Percentiles rank a stretch among this genome's conserved stretches.
Conservation (phyloP, 805 yeast genomes). For the Wickerhamomyces mucosus region DNA sequence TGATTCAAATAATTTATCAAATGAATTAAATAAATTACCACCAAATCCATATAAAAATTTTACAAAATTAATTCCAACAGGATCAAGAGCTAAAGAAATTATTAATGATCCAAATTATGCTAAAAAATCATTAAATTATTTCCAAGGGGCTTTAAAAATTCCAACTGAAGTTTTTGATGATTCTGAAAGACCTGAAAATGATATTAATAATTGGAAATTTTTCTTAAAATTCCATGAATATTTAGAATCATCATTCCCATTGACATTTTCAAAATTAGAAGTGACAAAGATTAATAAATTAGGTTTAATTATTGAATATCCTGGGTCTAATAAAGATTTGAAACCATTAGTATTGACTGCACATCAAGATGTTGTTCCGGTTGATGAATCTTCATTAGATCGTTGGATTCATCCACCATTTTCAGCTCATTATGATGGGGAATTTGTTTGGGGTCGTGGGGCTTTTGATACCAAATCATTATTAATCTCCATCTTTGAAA, state of each 20-base stretch:
- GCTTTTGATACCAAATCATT: conserved; percentile 63
- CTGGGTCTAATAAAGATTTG: conserved; percentile 40
- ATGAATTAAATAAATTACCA: too few relatives aligned
- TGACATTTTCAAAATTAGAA: conserved; percentile 34
- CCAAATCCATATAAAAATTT: neutral
- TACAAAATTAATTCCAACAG: neutral
- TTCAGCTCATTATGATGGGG: conserved; percentile 56
- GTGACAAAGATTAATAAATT: conserved; percentile 50
- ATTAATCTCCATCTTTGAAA: conserved; percentile 53
- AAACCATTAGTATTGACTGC: conserved; percentile 67
- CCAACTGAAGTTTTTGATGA: conserved; percentile 59
- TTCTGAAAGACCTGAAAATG: conserved; percentile 22
- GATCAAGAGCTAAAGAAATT: neutral
- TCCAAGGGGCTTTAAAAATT: conserved; percentile 47
- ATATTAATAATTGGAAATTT: conserved; percentile 25
- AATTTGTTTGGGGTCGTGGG: conserved; percentile 63
- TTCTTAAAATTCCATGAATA: conserved; percentile 37
- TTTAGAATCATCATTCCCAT: conserved; percentile 48
- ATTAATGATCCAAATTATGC: neutral
- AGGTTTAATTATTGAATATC: conserved; percentile 58
- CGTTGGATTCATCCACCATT: conserved; percentile 67
- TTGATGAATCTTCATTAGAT: conserved; percentile 43
- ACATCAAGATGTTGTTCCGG: conserved; percentile 82
- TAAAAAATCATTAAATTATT: neutral
- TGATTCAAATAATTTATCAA: too few relatives aligned